phyloP scores from a whole-genome alignment of 164 flowering plant species.

The Saururus chinensis region DNA sequence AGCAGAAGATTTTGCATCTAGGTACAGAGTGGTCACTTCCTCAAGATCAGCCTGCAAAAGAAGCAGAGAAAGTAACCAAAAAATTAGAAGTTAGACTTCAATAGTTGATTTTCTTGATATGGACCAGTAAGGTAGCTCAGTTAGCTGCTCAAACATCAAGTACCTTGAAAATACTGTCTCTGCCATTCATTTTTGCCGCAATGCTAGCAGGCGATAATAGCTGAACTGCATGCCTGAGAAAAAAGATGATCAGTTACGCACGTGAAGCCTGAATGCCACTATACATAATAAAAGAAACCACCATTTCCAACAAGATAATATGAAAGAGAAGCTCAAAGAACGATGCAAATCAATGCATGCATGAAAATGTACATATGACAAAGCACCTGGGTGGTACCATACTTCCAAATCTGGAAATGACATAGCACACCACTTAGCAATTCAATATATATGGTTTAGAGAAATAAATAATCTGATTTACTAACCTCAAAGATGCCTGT shows the following conservation, averaged over 20 bases:
- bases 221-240: conserved; percentile 77
- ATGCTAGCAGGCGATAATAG: conserved; percentile 74
- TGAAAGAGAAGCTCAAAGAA: too few species aligned
- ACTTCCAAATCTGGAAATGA: too few species aligned
- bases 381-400: too few species aligned
- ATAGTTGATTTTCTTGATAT: too few species aligned
- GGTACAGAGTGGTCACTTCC: conserved; percentile 61
- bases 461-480: background rate
- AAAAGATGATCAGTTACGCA: background rate
- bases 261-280: background rate
- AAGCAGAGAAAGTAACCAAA: background rate
- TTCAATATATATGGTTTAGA: background rate
- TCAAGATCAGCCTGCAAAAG: conserved; percentile 63
- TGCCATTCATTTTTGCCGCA: conserved; percentile 75
- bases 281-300: background rate
- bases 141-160: background rate
- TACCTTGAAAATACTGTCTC: conserved; percentile 86
- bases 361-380: too few species aligned
- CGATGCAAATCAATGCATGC: too few species aligned
- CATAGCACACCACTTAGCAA: too few species aligned
- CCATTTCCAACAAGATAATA: background rate
- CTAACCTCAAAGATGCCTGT: conserved; percentile 76
- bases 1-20: conserved; percentile 93
- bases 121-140: background rate
- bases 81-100: background rate